phyloP scores from a whole-genome alignment of 768 basidiomycete genomes.

The Leccinum incarnatum region DNA sequence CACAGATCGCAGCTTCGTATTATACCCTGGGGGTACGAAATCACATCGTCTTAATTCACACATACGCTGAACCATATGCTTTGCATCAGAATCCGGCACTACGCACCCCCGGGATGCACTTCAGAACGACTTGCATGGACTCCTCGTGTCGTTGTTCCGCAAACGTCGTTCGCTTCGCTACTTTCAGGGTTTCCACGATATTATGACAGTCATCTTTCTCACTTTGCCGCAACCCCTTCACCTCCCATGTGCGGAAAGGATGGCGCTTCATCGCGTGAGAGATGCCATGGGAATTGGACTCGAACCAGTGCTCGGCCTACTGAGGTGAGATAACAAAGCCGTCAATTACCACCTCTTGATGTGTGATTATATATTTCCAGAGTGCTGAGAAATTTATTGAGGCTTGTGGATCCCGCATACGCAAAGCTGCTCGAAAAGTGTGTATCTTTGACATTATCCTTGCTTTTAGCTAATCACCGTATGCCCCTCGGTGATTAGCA shows the following conservation, averaged over 20 bases:
- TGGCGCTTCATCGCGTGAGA: constrained; percentile 46
- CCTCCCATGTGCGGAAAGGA: constrained; percentile 46
- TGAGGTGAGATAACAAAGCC: constrained; percentile 46
- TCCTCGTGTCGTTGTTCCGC: constrained; percentile 75
- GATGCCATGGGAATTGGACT: constrained; percentile 88
- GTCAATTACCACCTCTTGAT: neutral
- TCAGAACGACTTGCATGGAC: constrained; percentile 62
- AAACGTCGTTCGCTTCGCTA: constrained; percentile 72
- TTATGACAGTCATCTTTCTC: constrained; percentile 78
- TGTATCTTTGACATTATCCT: constrained; percentile 16
- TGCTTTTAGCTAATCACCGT: neutral
- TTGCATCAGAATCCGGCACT: constrained; percentile 17
- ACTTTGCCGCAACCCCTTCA: constrained; percentile 64
- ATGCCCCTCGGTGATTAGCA: constrained; percentile 37
- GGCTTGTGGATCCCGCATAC: constrained; percentile 65
- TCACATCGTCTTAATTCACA: constrained; percentile 10
- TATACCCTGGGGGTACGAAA: constrained; percentile 80
- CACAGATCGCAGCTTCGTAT: constrained; percentile 89
- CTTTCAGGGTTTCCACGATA: constrained; percentile 94
- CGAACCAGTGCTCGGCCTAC: constrained; percentile 79
- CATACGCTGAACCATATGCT: constrained; percentile 6
- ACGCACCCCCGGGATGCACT: constrained; percentile 44
- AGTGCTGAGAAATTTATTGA: constrained; percentile 70
- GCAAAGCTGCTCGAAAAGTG: constrained; percentile 68
- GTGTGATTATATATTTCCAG: constrained; percentile 34